phyloP scores from a whole-genome alignment of 176 grass and related monocot species.

The Calamus simplicifolius region DNA sequence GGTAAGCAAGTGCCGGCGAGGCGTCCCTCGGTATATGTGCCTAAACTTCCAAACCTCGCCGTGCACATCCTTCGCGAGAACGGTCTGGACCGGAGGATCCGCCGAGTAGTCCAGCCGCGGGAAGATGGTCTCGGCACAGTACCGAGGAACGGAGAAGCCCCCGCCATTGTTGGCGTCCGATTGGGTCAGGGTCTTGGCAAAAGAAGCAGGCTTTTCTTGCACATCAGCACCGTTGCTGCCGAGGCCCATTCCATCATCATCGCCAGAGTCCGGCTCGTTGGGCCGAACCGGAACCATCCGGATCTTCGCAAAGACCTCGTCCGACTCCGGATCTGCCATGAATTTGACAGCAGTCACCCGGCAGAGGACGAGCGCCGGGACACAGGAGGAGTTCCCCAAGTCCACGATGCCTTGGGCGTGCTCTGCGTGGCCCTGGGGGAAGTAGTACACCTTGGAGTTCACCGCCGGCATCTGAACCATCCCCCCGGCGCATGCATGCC shows the following conservation, averaged over 20 bases:
- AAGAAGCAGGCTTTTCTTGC: slow-evolving; percentile 61
- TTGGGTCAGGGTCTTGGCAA: slow-evolving; percentile 97
- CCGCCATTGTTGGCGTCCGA: slow-evolving; percentile 99
- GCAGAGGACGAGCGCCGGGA: slow-evolving; percentile 51
- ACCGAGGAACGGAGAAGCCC: slow-evolving; percentile 90
- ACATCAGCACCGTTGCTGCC: slow-evolving; percentile 2
- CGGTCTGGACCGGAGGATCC: slow-evolving; percentile 88
- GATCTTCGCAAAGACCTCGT: slow-evolving; percentile 91
- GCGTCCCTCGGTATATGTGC: slow-evolving; percentile 94
- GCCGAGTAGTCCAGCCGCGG: slow-evolving; percentile 88
- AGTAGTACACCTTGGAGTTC: slow-evolving; percentile 77
- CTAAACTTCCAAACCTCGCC: slow-evolving; percentile 94
- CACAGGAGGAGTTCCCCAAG: too few species aligned
- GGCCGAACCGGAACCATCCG: slow-evolving; percentile 30
- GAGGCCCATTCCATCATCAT: too few species aligned
- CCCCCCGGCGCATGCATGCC: slow-evolving; percentile 85
- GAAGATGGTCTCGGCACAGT: slow-evolving; percentile 99
- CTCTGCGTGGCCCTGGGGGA: slow-evolving; percentile 90
- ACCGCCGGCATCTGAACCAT: slow-evolving; percentile 76
- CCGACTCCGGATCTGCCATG: slow-evolving; percentile 72
- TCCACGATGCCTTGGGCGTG: slow-evolving; percentile 32
- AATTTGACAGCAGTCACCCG: slow-evolving; percentile 39
- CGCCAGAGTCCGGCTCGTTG: too few species aligned
- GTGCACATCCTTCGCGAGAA: slow-evolving; percentile 96
- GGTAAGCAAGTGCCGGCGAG: slow-evolving; percentile 80